phyloP scores from a whole-genome alignment of 2,329 filamentous ascomycete species.

The Monilinia polystroma region DNA sequence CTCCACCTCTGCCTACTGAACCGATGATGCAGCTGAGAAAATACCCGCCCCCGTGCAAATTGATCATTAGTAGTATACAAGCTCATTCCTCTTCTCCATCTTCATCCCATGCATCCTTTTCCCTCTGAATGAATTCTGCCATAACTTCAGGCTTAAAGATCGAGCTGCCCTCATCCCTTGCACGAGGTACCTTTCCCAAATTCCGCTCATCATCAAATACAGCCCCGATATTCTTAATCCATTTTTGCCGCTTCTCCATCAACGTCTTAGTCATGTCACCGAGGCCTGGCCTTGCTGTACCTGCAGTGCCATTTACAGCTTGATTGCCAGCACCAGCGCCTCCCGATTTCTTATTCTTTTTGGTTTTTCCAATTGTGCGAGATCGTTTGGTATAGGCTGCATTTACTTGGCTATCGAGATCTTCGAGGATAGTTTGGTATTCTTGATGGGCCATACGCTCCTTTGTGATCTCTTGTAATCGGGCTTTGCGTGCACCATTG shows the following conservation, averaged over 20 bases:
- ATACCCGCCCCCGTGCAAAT: background rate
- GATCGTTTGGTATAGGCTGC: slow-evolving; percentile 95
- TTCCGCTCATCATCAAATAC: slow-evolving; percentile 77
- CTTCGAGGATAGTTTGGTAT: slow-evolving; percentile 94
- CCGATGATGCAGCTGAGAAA: background rate
- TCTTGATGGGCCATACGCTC: slow-evolving; percentile 96
- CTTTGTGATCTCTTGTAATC: slow-evolving; percentile 81
- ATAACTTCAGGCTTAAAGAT: slow-evolving; percentile 76
- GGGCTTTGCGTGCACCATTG: slow-evolving; percentile 87
- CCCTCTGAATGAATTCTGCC: slow-evolving; percentile 72
- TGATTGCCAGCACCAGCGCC: slow-evolving; percentile 72
- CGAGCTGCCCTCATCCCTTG: slow-evolving; percentile 59
- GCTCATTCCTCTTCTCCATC: slow-evolving; percentile 44
- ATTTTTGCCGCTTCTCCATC: slow-evolving; percentile 86
- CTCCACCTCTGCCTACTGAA: background rate
- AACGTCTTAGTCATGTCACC: slow-evolving; percentile 87
- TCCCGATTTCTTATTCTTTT: slow-evolving; percentile 80
- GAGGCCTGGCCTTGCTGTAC: slow-evolving; percentile 73
- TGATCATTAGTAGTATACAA: slow-evolving; percentile 8
- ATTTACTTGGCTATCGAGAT: slow-evolving; percentile 92
- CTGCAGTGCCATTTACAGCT: slow-evolving; percentile 52
- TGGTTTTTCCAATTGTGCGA: slow-evolving; percentile 88
- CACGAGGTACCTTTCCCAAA: slow-evolving; percentile 58
- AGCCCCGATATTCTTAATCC: slow-evolving; percentile 87
- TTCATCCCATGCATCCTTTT: slow-evolving; percentile 78